phyloP scores from a whole-genome alignment of 257 asterid species.

The Solanum bulbocastanum region DNA sequence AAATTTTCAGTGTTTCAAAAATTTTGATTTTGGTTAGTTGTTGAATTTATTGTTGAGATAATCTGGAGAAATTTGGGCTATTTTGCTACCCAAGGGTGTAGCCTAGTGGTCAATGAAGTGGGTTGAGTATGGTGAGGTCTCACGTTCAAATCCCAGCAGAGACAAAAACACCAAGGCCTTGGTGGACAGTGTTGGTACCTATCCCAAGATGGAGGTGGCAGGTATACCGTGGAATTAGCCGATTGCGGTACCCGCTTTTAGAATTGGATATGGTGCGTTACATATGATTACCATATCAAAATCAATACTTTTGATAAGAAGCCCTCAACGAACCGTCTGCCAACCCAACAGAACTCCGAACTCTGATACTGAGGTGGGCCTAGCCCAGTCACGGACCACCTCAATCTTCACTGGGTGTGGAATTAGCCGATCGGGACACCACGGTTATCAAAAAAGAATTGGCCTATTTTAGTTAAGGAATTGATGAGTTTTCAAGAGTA shows the following conservation, averaged over 20 bases:
- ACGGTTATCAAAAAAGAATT: background rate
- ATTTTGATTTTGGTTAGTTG: background rate
- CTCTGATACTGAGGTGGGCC: background rate
- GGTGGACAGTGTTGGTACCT: background rate
- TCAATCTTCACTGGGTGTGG: background rate
- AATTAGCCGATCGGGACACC: background rate
- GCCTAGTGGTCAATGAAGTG: background rate
- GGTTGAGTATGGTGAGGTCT: background rate
- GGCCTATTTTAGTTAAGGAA: background rate
- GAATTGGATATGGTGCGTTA: background rate
- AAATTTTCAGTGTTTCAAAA: background rate
- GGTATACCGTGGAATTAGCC: background rate
- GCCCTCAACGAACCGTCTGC: background rate
- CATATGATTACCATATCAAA: background rate
- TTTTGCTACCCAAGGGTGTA: background rate
- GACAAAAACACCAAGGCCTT: background rate
- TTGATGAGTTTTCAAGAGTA: background rate
- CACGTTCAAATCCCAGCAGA: background rate
- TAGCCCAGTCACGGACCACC: background rate
- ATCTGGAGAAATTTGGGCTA: background rate
- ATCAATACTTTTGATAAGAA: background rate
- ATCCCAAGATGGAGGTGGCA: background rate
- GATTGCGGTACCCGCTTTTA: background rate
- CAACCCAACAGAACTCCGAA: background rate
- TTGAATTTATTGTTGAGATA: background rate